These are phyloP conservation scores for Sporobolomyces roseus DNA, from an alignment of 768 basidiomycete genomes.

Conservation along the genomic window DNA sequence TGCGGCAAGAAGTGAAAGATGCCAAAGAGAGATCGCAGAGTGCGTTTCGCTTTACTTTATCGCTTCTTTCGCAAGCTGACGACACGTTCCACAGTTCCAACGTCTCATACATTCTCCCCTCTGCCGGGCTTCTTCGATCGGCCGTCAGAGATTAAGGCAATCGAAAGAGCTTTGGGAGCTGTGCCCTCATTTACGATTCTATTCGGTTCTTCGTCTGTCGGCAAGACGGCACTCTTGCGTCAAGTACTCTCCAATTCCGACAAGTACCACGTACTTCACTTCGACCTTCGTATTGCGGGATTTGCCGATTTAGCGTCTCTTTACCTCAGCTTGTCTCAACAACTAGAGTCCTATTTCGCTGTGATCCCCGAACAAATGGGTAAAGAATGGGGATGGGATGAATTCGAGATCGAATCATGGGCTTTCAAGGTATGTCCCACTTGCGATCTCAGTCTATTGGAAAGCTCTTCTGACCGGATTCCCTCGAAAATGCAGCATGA, in stretches of 20 bases:
- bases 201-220: slow-evolving; percentile 55
- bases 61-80: no score
- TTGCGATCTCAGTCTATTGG: neutral
- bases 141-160: slow-evolving; percentile 61
- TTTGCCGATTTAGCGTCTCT: slow-evolving; percentile 76
- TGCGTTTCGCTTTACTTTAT: neutral
- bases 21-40: slow-evolving; percentile 61
- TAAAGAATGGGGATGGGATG: slow-evolving; percentile 53
- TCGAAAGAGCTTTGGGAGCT: slow-evolving; percentile 54
- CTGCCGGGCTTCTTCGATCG: slow-evolving; percentile 71
- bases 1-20: slow-evolving; percentile 68
- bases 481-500: slow-evolving; percentile 59
- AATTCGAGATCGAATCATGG: slow-evolving; percentile 70
- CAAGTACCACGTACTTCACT: slow-evolving; percentile 12
- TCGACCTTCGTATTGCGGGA: slow-evolving; percentile 61
- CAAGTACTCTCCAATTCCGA: slow-evolving; percentile 60
- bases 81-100: slow-evolving; percentile 13
- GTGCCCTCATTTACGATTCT: slow-evolving; percentile 15
- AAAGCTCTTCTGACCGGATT: neutral
- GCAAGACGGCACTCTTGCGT: slow-evolving; percentile 76
- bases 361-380: slow-evolving; percentile 62
- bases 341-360: slow-evolving; percentile 77
- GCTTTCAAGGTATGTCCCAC: slow-evolving; percentile 63
- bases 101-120: slow-evolving; percentile 65
- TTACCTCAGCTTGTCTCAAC: slow-evolving; percentile 67